Conservation (phyloP, 2,329 filamentous ascomycete genomes). For the Metarhizium album region DNA sequence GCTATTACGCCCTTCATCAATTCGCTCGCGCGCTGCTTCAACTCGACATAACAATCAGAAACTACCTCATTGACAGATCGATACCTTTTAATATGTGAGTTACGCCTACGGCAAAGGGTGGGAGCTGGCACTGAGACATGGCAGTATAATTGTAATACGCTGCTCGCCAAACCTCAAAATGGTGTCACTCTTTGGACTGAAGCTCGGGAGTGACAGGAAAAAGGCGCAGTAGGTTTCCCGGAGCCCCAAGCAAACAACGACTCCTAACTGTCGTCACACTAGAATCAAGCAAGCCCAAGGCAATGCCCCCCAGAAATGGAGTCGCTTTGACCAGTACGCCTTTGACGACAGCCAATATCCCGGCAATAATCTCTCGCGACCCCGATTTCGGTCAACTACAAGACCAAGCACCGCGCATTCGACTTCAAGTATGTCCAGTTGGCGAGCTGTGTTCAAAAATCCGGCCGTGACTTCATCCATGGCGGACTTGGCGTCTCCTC, state of each 20-base stretch:
- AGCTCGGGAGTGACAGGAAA: conserved; percentile 45
- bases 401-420: conserved; percentile 33
- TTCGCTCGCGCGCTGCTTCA: too few relatives aligned
- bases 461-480: conserved; percentile 31
- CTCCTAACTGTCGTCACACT: not conserved
- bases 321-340: conserved; percentile 22
- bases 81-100: not conserved
- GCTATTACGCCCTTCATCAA: too few relatives aligned
- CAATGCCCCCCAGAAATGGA: conserved; percentile 17
- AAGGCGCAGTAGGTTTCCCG: conserved; percentile 32
- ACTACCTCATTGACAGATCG: not conserved
- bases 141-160: not conserved
- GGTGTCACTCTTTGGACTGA: conserved; percentile 50
- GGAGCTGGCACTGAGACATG: not conserved
- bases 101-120: not conserved
- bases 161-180: conserved; percentile 23
- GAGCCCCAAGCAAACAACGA: not conserved
- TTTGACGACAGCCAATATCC: conserved; percentile 26
- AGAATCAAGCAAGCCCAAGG: conserved; percentile 14
- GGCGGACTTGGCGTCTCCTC: conserved; percentile 29
- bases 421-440: conserved; percentile 16
- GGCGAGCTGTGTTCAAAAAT: conserved; percentile 25
- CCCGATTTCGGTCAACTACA: conserved; percentile 17
- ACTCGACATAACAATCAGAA: not conserved
- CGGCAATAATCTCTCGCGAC: conserved; percentile 24